Conservation (phyloP, 495 filamentous ascomycete species). For the Penicillium bialowiezense region DNA sequence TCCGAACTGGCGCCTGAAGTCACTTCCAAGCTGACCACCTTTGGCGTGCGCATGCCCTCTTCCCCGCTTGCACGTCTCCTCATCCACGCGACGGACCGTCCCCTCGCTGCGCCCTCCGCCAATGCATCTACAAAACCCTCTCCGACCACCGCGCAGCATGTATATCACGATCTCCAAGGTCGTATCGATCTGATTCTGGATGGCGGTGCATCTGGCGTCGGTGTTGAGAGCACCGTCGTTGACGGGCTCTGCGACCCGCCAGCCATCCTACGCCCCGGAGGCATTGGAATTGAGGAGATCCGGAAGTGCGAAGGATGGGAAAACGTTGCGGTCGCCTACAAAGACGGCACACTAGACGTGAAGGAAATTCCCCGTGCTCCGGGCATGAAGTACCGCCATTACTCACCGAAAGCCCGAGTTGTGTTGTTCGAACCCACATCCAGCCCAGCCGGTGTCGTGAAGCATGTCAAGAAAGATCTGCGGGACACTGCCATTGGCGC, state of each 20-base stretch:
- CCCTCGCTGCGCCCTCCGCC: slow-evolving; percentile 90
- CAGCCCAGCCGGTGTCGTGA: slow-evolving; percentile 25
- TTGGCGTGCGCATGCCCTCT: slow-evolving; percentile 86
- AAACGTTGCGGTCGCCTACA: slow-evolving; percentile 68
- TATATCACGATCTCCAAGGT: slow-evolving; percentile 77
- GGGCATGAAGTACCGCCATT: slow-evolving; percentile 99
- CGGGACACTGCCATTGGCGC: slow-evolving; percentile 34
- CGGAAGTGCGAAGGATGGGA: slow-evolving; percentile 77
- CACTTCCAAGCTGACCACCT: slow-evolving; percentile 76
- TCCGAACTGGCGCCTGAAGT: slow-evolving; percentile 80
- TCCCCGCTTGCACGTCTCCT: slow-evolving; percentile 80
- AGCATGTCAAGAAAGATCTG: slow-evolving; percentile 36
- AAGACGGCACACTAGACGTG: slow-evolving; percentile 51
- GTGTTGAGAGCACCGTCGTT: slow-evolving; percentile 95
- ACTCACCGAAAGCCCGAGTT: slow-evolving; percentile 86
- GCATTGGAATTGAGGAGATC: slow-evolving; percentile 83
- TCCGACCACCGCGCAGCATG: slow-evolving; percentile 85
- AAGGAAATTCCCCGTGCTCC: slow-evolving; percentile 71
- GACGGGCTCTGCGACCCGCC: slow-evolving; percentile 83
- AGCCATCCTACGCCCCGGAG: slow-evolving; percentile 80
- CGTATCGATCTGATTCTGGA: slow-evolving; percentile 89
- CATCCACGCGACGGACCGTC: slow-evolving; percentile 70
- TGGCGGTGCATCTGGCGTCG: slow-evolving; percentile 79
- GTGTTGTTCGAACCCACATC: slow-evolving; percentile 68
- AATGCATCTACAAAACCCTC: slow-evolving; percentile 92